These are phyloP conservation scores for Lecanoromycetidae sp. DNA, from an alignment of 2,329 filamentous ascomycete genomes.

Conservation along the genomic window DNA sequence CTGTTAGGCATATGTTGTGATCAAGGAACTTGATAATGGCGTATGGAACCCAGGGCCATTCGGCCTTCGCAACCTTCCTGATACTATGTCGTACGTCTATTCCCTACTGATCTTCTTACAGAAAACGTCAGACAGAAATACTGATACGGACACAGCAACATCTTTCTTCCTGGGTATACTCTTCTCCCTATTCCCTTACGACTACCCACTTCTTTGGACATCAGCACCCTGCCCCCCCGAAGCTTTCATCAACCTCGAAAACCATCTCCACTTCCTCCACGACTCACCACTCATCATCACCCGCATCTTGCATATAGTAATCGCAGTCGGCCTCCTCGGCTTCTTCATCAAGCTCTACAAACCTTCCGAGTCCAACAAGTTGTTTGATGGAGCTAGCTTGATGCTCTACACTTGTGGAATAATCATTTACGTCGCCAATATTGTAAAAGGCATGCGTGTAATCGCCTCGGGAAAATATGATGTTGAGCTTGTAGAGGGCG, in stretches of 20 bases:
- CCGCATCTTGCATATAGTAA: constrained; percentile 87
- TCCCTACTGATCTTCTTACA: constrained; percentile 12
- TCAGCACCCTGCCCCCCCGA: constrained; percentile 49
- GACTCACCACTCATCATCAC: constrained; percentile 81
- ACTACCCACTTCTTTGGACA: constrained; percentile 78
- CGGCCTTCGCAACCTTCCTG: constrained; percentile 82
- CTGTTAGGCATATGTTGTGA: too few species aligned
- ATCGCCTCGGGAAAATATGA: constrained; percentile 62
- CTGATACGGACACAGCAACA: constrained; percentile 45
- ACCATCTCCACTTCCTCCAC: constrained; percentile 82
- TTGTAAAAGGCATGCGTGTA: constrained; percentile 83
- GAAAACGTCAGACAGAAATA: too few species aligned
- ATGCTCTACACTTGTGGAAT: constrained; percentile 73
- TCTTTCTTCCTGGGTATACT: constrained; percentile 98
- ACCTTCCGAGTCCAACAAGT: constrained; percentile 83
- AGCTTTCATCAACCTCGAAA: constrained; percentile 77
- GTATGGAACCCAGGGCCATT: constrained; percentile 11
- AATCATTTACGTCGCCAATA: constrained; percentile 89
- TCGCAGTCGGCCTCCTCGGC: constrained; percentile 74
- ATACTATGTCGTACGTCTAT: constrained; percentile 75
- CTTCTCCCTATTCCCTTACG: constrained; percentile 93
- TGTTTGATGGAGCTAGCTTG: constrained; percentile 70
- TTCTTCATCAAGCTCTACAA: constrained; percentile 93
- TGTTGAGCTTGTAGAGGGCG: constrained; percentile 33
- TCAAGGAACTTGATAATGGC: too few species aligned